Evolutionary conservation across 1,284 basidiomycete species (phyloP).

Genomic region (Heterobasidion occidentale): DNA sequence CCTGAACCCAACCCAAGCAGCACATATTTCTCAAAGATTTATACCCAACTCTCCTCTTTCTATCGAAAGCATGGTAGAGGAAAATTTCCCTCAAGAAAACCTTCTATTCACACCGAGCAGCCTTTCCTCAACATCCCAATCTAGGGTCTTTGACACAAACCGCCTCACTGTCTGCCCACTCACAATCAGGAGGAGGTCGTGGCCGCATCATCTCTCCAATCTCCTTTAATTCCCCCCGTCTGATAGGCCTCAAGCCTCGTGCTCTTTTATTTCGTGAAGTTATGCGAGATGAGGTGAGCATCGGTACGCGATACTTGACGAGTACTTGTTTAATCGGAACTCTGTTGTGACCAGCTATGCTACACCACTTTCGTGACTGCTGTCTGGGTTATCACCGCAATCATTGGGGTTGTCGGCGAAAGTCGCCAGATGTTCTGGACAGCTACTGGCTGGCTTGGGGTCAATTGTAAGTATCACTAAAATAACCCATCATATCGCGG

Average conservation of each 20-base stretch:
- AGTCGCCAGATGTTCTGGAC: conserved; percentile 35
- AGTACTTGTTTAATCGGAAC: neutral
- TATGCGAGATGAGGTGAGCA: conserved; percentile 54
- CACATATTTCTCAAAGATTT: neutral
- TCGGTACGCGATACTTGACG: neutral
- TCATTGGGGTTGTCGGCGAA: conserved; percentile 44
- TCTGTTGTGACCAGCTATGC: conserved; percentile 31
- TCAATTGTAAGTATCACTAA: conserved; percentile 42
- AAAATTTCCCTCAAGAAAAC: neutral
- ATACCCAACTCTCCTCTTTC: neutral
- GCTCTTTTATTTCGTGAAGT: conserved; percentile 22
- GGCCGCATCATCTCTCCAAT: conserved; percentile 11
- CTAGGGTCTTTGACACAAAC: conserved; percentile 1
- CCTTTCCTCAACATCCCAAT: conserved; percentile 18
- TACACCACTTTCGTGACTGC: conserved; percentile 51
- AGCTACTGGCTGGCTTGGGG: conserved; percentile 42
- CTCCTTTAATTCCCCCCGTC: neutral
- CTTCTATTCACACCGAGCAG: conserved; percentile 15
- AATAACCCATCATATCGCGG: neutral
- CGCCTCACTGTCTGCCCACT: neutral
- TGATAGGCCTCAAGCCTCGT: conserved; percentile 3
- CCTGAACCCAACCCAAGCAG: neutral
- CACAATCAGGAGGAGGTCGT: conserved; percentile 5
- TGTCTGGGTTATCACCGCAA: conserved; percentile 39
- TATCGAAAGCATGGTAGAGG: neutral